Evolutionary conservation across 1,284 basidiomycete species (phyloP).

Genomic region (Naganishia sp.): DNA sequence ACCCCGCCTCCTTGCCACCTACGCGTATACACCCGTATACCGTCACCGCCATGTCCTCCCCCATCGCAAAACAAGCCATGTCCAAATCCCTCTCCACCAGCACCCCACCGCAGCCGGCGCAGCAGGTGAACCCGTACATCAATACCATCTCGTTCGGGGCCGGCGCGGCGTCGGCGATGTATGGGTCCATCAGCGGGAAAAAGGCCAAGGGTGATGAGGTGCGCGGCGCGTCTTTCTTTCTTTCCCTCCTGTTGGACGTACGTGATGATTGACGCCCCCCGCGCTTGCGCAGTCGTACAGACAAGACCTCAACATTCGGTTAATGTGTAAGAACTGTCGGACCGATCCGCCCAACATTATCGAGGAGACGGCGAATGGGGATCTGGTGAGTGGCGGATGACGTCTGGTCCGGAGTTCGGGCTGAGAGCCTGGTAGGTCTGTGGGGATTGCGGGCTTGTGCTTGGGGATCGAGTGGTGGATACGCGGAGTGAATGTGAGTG

Average conservation of each 20-base stretch:
- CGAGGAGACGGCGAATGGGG: constrained; percentile 96
- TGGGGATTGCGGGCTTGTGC: constrained; percentile 89
- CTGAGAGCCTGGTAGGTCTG: constrained; percentile 57
- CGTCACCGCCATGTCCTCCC: constrained; percentile 17
- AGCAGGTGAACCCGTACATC: constrained; percentile 7
- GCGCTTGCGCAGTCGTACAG: constrained; percentile 18
- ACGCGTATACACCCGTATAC: constrained; percentile 1
- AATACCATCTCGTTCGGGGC: constrained; percentile 11
- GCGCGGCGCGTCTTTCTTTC: too few species aligned
- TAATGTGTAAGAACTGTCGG: constrained; percentile 49
- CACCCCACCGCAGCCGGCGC: neutral
- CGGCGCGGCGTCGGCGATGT: constrained; percentile 20
- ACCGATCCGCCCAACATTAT: constrained; percentile 89
- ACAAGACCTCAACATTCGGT: constrained; percentile 32
- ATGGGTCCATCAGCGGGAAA: neutral
- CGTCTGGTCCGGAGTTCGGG: too few species aligned
- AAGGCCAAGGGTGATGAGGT: constrained; percentile 3
- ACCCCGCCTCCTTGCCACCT: neutral
- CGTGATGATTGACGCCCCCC: neutral
- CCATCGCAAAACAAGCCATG: constrained; percentile 27
- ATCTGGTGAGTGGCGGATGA: constrained; percentile 65
- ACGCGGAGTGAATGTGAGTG: constrained; percentile 88
- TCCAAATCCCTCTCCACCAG: constrained; percentile 16
- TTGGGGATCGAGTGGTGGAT: constrained; percentile 95
- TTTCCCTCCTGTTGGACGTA: neutral